Base-by-base conservation (phyloP, 2,329 filamentous ascomycete species). In the Phyllachora maydis region DNA sequence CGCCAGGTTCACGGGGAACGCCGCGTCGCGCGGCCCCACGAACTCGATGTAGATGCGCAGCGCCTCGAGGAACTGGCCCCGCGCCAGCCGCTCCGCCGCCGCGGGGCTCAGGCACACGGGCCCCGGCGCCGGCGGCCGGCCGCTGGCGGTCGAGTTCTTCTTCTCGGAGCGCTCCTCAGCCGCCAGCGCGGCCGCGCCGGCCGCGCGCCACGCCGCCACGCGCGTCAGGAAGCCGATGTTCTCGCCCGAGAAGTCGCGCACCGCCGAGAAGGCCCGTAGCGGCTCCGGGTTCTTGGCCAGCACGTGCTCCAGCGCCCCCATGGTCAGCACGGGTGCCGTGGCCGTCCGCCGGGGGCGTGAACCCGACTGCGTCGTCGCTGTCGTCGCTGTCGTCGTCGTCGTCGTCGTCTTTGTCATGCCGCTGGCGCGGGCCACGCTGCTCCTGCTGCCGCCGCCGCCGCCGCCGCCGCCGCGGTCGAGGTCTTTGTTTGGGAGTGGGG, bases 171-270 rank as follows among this genome's bases (percentile, higher is more conserved):
- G n/a, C n/a, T n/a, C n/a, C n/a, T n/a, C n/a, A n/a, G n/a, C n/a
- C n/a, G n/a, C n/a, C n/a, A n/a, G n/a, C n/a, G n/a, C n/a, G n/a
- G n/a, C n/a, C n/a, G n/a, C n/a, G n/a, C n/a, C n/a, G 2, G 41
- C 43, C 3, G 38, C 34, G 37, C 62, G 67, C 62, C 65, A 74
- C 27, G 57, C 52, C 3, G 54, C 48, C 6, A 73, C 57, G 19
- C 53, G 49, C 6, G 56, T 61, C n/a, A 76, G 44, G 40, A 76
- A 76, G 22, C 68, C 59, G 32, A 76, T 68, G 37, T 77, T 77
- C 40, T 77, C 71, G 9, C 68, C 70, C 0, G 69, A 74, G 37
- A 76, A 75, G 33, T 76, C 71, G 17, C 59, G 55, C 1, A 63
- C 50, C 0, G 69, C 68, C 0, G 71, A 69, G 38, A 72, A 77